A percentile compares a stretch with the other conserved stretches of the same genome.
Conservation (phyloP, 2,329 filamentous ascomycete genomes). For the Monosporascus sp. region DNA sequence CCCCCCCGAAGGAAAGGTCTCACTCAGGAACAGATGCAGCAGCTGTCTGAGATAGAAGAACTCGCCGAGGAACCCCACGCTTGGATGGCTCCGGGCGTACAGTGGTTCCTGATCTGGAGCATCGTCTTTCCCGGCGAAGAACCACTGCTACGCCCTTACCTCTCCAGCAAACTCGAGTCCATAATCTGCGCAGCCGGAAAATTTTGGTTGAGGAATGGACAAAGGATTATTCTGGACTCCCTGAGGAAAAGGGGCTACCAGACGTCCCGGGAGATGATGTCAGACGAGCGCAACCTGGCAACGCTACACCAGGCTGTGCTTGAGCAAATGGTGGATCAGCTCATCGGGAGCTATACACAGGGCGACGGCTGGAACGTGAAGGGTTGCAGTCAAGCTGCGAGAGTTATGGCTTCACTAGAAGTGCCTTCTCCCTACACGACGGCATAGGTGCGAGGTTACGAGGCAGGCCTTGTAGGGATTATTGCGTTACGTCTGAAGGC, state of each 20-base stretch:
- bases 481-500: no score
- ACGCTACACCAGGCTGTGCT: no score
- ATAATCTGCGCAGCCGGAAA: constrained; percentile 8
- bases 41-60: constrained; percentile 5
- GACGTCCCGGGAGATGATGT: no score
- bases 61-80: not conserved
- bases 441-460: no score
- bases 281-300: no score
- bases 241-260: not conserved
- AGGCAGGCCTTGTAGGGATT: no score
- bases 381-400: no score
- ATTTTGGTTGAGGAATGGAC: constrained; percentile 12
- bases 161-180: constrained; percentile 2
- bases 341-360: no score
- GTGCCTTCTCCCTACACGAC: no score
- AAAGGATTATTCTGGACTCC: constrained; percentile 5
- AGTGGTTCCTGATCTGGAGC: constrained; percentile 15
- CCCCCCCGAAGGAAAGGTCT: constrained; percentile 9
- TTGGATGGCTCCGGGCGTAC: constrained; percentile 5
- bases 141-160: not conserved
- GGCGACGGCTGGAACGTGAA: no score
- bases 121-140: constrained; percentile 12
- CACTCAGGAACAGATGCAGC: constrained; percentile 12
- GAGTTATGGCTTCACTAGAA: no score
- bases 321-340: no score